Conservation (phyloP, 2,329 filamentous ascomycete species). For the Sporothrix euskadiensis region DNA sequence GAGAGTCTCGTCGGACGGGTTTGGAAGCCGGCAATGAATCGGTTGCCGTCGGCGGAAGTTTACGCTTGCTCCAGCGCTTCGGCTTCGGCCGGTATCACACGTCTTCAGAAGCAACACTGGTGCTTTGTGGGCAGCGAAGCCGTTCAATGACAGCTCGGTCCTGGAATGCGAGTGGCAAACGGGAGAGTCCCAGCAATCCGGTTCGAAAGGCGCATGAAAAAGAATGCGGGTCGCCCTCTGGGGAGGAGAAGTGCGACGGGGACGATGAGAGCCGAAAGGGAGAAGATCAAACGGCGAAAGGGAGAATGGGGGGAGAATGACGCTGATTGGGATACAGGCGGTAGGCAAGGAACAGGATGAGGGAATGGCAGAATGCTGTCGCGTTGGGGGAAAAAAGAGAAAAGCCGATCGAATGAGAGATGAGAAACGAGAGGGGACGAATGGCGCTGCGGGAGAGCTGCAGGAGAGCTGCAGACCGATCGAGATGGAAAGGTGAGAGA, state of each 20-base stretch:
- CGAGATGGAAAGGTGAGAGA: conserved; percentile 14
- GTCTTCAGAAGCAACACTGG: neutral
- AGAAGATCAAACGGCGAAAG: neutral
- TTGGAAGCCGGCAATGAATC: neutral
- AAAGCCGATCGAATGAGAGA: neutral
- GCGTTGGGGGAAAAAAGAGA: neutral
- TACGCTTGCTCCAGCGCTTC: neutral
- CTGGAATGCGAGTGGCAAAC: neutral
- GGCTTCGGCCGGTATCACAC: neutral
- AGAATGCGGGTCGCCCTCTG: conserved; percentile 20
- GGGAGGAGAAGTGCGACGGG: neutral
- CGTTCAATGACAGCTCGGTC: neutral
- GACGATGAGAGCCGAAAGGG: neutral
- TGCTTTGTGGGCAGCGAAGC: neutral
- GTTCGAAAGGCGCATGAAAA: conserved; percentile 4
- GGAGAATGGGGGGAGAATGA: neutral
- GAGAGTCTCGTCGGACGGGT: neutral
- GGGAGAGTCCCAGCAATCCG: conserved; percentile 4
- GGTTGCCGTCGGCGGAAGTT: neutral
- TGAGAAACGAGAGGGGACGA: neutral
- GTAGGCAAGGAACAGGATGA: neutral
- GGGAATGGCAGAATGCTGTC: neutral
- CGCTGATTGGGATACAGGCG: neutral
- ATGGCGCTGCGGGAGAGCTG: neutral
- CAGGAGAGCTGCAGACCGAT: conserved; percentile 6